A percentile compares a stretch with the other conserved stretches of the same genome.
These are phyloP conservation scores for Nepenthes alata DNA, from an alignment of 179 eudicot genomes.

Conservation along the genomic window DNA sequence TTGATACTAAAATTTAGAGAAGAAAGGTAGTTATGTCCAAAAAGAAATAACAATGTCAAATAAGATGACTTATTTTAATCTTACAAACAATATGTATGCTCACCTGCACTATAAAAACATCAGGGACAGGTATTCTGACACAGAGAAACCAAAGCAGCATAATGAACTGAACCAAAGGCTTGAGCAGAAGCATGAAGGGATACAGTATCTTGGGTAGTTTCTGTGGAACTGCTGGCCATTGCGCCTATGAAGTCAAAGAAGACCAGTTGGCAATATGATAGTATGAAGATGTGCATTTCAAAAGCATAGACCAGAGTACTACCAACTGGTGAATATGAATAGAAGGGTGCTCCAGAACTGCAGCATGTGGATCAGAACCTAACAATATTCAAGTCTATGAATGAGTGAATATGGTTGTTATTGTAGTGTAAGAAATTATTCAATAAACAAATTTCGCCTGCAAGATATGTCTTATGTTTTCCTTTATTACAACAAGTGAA, in stretches of 20 bases:
- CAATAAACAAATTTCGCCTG: too few species aligned
- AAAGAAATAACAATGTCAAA: background rate
- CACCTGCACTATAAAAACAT: slow-evolving; percentile 83
- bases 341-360: slow-evolving; percentile 50
- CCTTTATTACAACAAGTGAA: too few species aligned
- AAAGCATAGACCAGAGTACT: slow-evolving; percentile 9
- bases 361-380: slow-evolving; percentile 82
- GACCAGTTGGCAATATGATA: background rate
- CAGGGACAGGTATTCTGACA: slow-evolving; percentile 80
- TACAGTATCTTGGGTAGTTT: slow-evolving; percentile 51
- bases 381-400: slow-evolving; percentile 4
- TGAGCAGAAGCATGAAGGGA: slow-evolving; percentile 57
- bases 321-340: slow-evolving; percentile 79
- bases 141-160: slow-evolving; percentile 86
- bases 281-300: background rate
- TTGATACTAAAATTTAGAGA: too few species aligned
- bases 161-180: slow-evolving; percentile 67
- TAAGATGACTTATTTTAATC: background rate
- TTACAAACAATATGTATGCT: slow-evolving; percentile 9
- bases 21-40: background rate
- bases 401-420: background rate
- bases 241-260: slow-evolving; percentile 36
- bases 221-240: slow-evolving; percentile 56
- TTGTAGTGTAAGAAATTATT: too few species aligned
- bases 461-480: too few species aligned